Conservation (phyloP, 805 yeast genomes). For the Huiozyma naganishii region DNA sequence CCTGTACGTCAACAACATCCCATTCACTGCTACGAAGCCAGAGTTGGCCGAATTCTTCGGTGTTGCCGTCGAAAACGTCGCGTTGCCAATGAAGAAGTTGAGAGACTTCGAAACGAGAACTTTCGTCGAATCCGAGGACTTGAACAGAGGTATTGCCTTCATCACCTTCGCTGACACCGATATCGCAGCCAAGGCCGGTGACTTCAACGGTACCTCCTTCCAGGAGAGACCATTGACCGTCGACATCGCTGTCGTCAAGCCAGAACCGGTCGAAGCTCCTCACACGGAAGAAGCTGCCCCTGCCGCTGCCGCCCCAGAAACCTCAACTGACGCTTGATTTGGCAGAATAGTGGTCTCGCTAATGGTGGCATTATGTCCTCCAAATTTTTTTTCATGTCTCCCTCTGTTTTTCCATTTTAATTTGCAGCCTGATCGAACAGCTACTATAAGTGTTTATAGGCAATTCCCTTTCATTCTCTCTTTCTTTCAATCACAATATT, state of each 20-base stretch:
- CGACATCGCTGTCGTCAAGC: constrained; percentile 49
- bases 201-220: constrained; percentile 54
- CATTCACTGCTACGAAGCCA: constrained; percentile 49
- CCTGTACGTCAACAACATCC: constrained; percentile 52
- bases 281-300: constrained; percentile 2
- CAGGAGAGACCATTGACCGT: constrained; percentile 58
- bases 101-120: constrained; percentile 25
- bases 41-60: constrained; percentile 45
- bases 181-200: constrained; percentile 45
- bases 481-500: too few species aligned
- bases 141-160: constrained; percentile 49
- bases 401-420: too few species aligned
- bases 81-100: constrained; percentile 39
- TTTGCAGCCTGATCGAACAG: too few species aligned
- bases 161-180: constrained; percentile 34
- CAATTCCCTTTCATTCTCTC: too few species aligned
- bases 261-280: constrained; percentile 22
- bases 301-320: too few species aligned
- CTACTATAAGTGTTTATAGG: too few species aligned
- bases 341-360: too few species aligned
- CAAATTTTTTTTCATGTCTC: too few species aligned
- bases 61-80: constrained; percentile 36
- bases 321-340: too few species aligned
- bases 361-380: too few species aligned
- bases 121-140: constrained; percentile 29